These are phyloP conservation scores for Cladosporium austrohemisphaericum DNA, from an alignment of 2,329 filamentous ascomycete species.

Conservation along the genomic window DNA sequence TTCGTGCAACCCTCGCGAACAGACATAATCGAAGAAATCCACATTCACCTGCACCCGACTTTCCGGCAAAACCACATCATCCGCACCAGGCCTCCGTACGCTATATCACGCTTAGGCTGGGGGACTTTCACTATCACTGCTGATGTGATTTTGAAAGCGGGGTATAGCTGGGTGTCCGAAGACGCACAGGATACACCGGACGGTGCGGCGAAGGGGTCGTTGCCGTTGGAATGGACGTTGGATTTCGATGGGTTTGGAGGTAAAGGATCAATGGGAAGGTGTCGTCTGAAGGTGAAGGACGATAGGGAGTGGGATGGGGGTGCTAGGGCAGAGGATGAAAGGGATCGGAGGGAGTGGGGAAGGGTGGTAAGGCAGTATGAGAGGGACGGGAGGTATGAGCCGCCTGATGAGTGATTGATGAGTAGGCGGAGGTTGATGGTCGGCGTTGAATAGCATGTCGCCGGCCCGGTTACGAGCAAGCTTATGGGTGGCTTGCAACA, in stretches of 20 bases:
- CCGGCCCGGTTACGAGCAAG: no score
- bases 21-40: constrained; percentile 45
- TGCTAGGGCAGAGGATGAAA: constrained; percentile 20
- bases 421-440: no score
- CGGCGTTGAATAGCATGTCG: no score
- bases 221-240: constrained; percentile 42
- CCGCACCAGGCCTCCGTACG: constrained; percentile 37
- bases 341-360: constrained; percentile 27
- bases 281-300: constrained; percentile 39
- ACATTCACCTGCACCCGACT: constrained; percentile 42
- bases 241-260: constrained; percentile 38
- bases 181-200: constrained; percentile 34
- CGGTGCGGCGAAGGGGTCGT: constrained; percentile 31
- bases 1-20: constrained; percentile 42
- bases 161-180: constrained; percentile 42
- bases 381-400: no score
- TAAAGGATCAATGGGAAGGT: constrained; percentile 39
- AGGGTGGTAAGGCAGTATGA: constrained; percentile 21
- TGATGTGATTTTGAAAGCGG: constrained; percentile 40
- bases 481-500: no score
- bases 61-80: constrained; percentile 38
- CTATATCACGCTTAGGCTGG: constrained; percentile 42
- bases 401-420: no score
- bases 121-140: constrained; percentile 40
- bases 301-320: constrained; percentile 24